phyloP scores from a whole-genome alignment of 179 eudicot species.

The Actinidia polygama region DNA sequence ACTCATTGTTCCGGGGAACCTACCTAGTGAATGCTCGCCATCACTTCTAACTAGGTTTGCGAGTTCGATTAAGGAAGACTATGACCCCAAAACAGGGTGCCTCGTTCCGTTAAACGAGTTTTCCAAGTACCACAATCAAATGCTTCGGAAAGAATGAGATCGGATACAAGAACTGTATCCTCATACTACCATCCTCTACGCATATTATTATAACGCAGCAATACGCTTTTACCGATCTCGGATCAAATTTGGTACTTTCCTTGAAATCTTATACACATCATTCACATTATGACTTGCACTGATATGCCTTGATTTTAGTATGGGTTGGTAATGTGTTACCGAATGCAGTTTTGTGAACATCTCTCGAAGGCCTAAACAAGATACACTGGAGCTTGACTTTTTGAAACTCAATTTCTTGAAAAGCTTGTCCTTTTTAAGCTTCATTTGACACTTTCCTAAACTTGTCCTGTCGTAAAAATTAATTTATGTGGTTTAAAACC shows the following conservation, averaged over 20 bases:
- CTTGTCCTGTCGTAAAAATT: no score
- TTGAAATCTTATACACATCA: not conserved
- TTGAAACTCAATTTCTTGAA: no score
- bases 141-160: conserved; percentile 32
- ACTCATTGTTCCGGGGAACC: conserved; percentile 43
- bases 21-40: conserved; percentile 51
- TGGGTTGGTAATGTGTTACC: not conserved
- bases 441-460: no score
- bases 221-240: conserved; percentile 34
- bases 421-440: no score
- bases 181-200: conserved; percentile 38
- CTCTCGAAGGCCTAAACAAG: not conserved
- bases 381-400: not conserved
- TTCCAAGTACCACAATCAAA: conserved; percentile 36
- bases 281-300: not conserved
- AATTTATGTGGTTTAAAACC: no score
- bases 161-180: conserved; percentile 34
- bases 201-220: conserved; percentile 52
- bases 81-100: conserved; percentile 44
- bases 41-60: conserved; percentile 21
- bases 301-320: not conserved
- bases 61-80: conserved; percentile 21
- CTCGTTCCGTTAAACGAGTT: conserved; percentile 39
- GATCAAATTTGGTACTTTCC: conserved; percentile 33
- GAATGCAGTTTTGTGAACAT: not conserved